A percentile compares a stretch with the other conserved stretches of the same genome.
Conservation (phyloP, 1,284 basidiomycete species). For the Bjerkandera adusta region DNA sequence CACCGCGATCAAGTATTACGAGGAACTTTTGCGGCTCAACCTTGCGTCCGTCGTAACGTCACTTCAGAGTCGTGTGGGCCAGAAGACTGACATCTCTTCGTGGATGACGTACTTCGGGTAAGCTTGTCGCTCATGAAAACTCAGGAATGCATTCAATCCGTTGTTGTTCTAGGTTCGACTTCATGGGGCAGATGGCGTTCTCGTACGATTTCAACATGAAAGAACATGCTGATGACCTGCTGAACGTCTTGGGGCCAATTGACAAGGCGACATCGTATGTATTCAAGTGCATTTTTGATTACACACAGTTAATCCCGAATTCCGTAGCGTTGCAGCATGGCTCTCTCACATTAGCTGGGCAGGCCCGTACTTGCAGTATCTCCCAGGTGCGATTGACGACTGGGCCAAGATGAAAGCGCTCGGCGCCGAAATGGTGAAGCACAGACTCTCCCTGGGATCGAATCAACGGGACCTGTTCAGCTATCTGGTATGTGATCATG, state of each 20-base stretch:
- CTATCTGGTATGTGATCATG: constrained; percentile 6
- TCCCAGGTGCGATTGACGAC: constrained; percentile 8
- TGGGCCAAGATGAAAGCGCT: constrained; percentile 13
- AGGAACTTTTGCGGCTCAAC: constrained; percentile 9
- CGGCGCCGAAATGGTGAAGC: constrained; percentile 11
- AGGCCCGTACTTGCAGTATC: constrained; percentile 3
- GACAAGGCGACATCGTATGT: constrained; percentile 12
- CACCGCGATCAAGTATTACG: constrained; percentile 17
- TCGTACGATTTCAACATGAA: constrained; percentile 16
- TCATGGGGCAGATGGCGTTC: constrained; percentile 24
- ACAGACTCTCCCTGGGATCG: constrained; percentile 8
- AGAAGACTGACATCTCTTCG: constrained; percentile 11
- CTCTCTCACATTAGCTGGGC: constrained; percentile 18
- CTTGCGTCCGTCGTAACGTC: constrained; percentile 5
- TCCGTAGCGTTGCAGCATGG: constrained; percentile 12
- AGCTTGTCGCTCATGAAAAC: background rate
- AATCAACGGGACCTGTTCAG: constrained; percentile 13
- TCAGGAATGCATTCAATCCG: background rate
- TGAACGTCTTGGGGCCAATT: constrained; percentile 9
- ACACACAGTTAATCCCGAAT: too few relatives aligned
- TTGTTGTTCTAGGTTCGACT: constrained; percentile 19
- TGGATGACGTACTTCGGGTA: constrained; percentile 21
- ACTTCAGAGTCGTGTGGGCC: constrained; percentile 7
- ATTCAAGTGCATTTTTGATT: too few relatives aligned
- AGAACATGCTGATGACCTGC: constrained; percentile 10